A percentile compares a stretch with the other conserved stretches of the same genome.
Evolutionary conservation across 441 rosid genomes (phyloP).

Genomic region (Adansonia gregorii): DNA sequence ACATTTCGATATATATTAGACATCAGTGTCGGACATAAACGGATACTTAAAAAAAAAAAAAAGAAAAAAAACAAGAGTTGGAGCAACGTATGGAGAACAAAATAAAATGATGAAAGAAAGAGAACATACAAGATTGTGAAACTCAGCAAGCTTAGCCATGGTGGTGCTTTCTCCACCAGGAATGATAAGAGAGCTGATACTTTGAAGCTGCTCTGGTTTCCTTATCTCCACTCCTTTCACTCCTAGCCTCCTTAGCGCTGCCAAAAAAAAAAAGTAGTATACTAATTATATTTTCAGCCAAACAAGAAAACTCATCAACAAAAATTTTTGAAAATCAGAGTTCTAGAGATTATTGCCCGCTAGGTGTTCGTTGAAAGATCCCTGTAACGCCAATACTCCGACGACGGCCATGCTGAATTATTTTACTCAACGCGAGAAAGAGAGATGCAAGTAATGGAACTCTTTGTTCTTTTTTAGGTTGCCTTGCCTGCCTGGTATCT

Average conservation of each 20-base stretch:
- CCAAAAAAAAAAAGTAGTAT: background rate
- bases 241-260: slow-evolving; percentile 77
- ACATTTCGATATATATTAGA: no score
- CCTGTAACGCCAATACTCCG: slow-evolving; percentile 91
- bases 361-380: slow-evolving; percentile 93
- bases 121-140: slow-evolving; percentile 68
- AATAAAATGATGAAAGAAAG: background rate
- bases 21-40: no score
- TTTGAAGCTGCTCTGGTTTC: slow-evolving; percentile 79
- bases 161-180: slow-evolving; percentile 99
- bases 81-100: no score
- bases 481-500: background rate
- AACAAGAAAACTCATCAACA: background rate
- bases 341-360: slow-evolving; percentile 46
- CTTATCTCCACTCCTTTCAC: slow-evolving; percentile 84
- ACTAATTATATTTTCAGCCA: background rate
- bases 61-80: no score
- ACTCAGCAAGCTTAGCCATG: slow-evolving; percentile 96
- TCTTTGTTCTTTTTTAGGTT: background rate
- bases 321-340: background rate
- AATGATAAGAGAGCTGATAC: slow-evolving; percentile 77
- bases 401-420: slow-evolving; percentile 36
- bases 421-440: background rate
- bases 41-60: no score
- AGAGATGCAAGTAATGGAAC: background rate